Base-by-base conservation (phyloP, 2,329 filamentous ascomycete genomes). In the Huntiella savannae region DNA sequence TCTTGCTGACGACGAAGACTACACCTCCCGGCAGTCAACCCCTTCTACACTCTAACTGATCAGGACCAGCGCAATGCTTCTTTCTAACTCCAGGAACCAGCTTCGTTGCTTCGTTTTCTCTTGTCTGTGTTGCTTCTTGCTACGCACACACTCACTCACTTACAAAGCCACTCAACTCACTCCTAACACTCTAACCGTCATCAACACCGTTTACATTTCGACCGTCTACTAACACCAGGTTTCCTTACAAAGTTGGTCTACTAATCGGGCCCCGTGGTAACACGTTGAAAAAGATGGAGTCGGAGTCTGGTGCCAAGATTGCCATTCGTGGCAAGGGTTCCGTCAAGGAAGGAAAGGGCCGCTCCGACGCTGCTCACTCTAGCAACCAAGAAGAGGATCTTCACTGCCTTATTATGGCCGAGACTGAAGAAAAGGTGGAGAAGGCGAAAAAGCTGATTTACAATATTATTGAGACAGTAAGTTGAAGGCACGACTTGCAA, bases 221-320 rank as follows among this genome's bases (percentile, higher is more conserved):
- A 54, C 55, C 56, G 50, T 53, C 51, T 54, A 93, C 87, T 95
- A 93, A 98, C 85, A 83, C 77, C 82, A 87, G 82, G 76, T 82
- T 70, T 77, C 67, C 22, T 68, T 75, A 74, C 81, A 78, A 94
- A 98, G 91, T 98, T 77, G 91, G 91, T 67, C 79, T 98, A 75
- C 86, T 98, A 66, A 98, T 98, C 78, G 91, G 91, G 67, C 91
- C 91, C 67, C 91, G 91, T 88, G 91, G 91, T 67, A 98, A 98
- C 64, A 98, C 91, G 55, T 69, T 98, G 61, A 98, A 98, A 71
- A 98, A 95, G 65, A 98, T 98, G 91, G 91, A 98, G 64, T 77
- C 80, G 59, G 87, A 98, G 67, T 98, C 91, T 48, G 80, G 80
- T 53, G 91, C 91, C 62, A 98, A 98, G 66, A 98, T 98, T 69